Percentiles rank a stretch among this genome's conserved stretches.
Conservation (phyloP, 2,329 filamentous ascomycete genomes). For the Fusarium piperis region DNA sequence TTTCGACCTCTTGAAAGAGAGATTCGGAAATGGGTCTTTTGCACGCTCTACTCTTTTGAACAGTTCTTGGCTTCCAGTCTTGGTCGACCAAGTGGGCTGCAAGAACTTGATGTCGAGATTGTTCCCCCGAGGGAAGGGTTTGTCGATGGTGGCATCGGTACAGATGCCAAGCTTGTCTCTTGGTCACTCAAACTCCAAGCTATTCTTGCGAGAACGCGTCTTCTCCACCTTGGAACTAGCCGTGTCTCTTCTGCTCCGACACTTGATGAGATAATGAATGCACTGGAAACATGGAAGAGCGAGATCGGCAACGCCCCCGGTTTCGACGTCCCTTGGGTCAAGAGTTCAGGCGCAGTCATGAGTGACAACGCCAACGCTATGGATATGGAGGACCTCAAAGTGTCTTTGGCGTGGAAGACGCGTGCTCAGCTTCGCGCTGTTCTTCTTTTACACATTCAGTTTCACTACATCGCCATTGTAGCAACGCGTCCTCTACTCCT, state of each 20-base stretch:
- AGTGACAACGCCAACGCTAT: slow-evolving; percentile 26
- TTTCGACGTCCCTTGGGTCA: slow-evolving; percentile 23
- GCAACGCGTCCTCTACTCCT: slow-evolving; percentile 45
- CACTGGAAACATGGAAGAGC: slow-evolving; percentile 17
- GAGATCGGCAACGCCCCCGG: slow-evolving; percentile 27
- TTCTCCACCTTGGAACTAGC: slow-evolving; percentile 20
- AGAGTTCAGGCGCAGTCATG: background rate
- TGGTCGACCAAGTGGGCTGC: slow-evolving; percentile 48
- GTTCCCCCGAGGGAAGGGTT: slow-evolving; percentile 43
- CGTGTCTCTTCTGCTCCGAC: slow-evolving; percentile 13
- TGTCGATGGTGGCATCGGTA: slow-evolving; percentile 40
- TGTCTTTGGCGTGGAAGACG: slow-evolving; percentile 41
- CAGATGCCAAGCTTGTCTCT: slow-evolving; percentile 43
- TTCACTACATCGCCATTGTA: slow-evolving; percentile 46
- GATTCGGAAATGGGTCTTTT: slow-evolving; percentile 49
- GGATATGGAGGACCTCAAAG: slow-evolving; percentile 41
- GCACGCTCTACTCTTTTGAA: slow-evolving; percentile 50
- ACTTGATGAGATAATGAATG: slow-evolving; percentile 17
- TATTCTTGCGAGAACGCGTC: slow-evolving; percentile 42
- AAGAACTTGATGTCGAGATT: slow-evolving; percentile 49
- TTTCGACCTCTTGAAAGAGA: slow-evolving; percentile 49
- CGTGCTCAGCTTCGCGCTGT: slow-evolving; percentile 42
- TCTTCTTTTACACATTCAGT: slow-evolving; percentile 46
- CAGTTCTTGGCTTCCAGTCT: slow-evolving; percentile 50
- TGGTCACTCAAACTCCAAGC: slow-evolving; percentile 46